A percentile compares a stretch with the other conserved stretches of the same genome.
Conservation (phyloP, 108 stramenopile genomes). For the Nitzschia sp. region DNA sequence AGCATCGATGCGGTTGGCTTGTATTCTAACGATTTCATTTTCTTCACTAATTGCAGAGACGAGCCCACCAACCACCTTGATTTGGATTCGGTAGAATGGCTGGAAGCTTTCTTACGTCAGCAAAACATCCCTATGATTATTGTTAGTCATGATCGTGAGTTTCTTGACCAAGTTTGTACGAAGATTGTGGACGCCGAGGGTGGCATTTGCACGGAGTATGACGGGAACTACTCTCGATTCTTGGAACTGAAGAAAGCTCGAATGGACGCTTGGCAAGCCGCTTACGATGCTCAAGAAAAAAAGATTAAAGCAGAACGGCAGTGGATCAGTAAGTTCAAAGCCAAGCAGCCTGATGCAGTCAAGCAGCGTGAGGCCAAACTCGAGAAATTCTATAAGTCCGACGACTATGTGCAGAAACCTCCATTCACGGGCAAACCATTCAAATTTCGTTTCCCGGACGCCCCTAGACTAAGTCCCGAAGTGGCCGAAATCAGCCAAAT, state of each 20-base stretch:
- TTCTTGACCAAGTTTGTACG: constrained; percentile 96
- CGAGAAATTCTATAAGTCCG: constrained; percentile 81
- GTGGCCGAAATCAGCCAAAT: constrained; percentile 77
- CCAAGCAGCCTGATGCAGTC: constrained; percentile 85
- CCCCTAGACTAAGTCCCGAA: constrained; percentile 89
- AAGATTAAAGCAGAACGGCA: constrained; percentile 92
- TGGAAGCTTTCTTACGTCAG: constrained; percentile 91
- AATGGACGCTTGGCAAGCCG: constrained; percentile 92
- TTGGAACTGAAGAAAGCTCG: constrained; percentile 89
- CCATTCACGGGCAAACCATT: constrained; percentile 91
- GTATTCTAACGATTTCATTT: neutral
- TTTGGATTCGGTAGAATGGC: constrained; percentile 95
- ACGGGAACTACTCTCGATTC: constrained; percentile 95
- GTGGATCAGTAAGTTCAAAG: constrained; percentile 92
- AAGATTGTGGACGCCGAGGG: constrained; percentile 95
- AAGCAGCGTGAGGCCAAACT: constrained; percentile 78
- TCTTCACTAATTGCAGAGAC: constrained; percentile 25
- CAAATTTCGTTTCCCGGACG: constrained; percentile 94
- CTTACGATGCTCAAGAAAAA: constrained; percentile 94
- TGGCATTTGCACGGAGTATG: constrained; percentile 89
- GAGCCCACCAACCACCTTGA: constrained; percentile 91
- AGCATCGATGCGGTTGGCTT: neutral
- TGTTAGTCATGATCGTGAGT: constrained; percentile 98
- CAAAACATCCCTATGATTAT: constrained; percentile 97
- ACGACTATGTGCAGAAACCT: constrained; percentile 94